A percentile compares a stretch with the other conserved stretches of the same genome.
These are phyloP conservation scores for Aspergillus kassunensis DNA, from an alignment of 495 filamentous ascomycete species.

Conservation along the genomic window DNA sequence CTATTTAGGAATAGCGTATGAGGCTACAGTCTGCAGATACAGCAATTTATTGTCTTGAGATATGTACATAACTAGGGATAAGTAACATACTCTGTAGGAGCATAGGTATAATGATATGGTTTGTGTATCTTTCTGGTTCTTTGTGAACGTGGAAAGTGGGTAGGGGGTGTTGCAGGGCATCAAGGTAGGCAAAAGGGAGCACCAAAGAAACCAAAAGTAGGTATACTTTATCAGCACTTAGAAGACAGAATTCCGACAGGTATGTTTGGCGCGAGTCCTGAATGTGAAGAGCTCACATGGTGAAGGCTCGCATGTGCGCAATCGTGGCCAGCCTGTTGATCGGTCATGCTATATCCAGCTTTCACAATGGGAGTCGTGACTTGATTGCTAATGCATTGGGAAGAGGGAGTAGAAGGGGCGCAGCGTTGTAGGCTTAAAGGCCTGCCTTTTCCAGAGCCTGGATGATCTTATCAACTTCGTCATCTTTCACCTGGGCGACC, in stretches of 20 bases:
- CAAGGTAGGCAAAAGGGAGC: neutral
- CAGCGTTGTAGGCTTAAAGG: constrained; percentile 6
- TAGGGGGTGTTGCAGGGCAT: neutral
- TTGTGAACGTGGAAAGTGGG: neutral
- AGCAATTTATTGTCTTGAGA: constrained; percentile 7
- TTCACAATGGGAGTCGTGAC: neutral
- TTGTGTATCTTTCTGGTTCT: neutral
- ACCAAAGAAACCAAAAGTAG: neutral
- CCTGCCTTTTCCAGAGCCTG: constrained; percentile 65
- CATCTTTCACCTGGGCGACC: constrained; percentile 66
- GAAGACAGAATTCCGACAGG: neutral
- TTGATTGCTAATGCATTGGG: neutral
- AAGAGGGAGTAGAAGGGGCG: neutral
- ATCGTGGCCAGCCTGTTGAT: neutral
- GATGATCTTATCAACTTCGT: constrained; percentile 76
- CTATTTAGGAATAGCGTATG: constrained; percentile 9
- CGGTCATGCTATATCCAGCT: neutral
- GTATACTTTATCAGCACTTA: neutral
- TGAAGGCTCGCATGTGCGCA: neutral
- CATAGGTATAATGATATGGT: neutral
- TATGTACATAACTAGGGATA: constrained; percentile 18
- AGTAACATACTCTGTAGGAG: constrained; percentile 5
- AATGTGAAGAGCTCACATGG: neutral
- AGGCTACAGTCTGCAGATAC: neutral
- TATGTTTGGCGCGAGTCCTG: neutral